A percentile compares a stretch with the other conserved stretches of the same genome.
Conservation (phyloP, 768 basidiomycete species). For the Cantharellus anzutake region DNA sequence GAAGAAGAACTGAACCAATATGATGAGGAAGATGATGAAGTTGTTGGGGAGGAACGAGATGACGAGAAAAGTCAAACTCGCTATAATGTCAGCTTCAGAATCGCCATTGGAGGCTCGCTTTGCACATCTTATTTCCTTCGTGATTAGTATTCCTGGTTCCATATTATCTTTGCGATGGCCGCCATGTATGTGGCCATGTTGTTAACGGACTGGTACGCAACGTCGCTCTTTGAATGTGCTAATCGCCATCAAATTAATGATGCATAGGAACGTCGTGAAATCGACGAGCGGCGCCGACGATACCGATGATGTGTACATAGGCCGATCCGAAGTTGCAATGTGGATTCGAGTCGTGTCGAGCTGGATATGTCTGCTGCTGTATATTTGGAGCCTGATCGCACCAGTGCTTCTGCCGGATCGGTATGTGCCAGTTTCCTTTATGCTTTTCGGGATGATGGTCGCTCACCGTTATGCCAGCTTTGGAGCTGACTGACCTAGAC, state of each 20-base stretch:
- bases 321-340: slow-evolving; percentile 91
- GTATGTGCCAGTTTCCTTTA: slow-evolving; percentile 23
- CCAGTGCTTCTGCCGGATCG: slow-evolving; percentile 84
- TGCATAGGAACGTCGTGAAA: slow-evolving; percentile 18
- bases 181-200: slow-evolving; percentile 98
- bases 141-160: slow-evolving; percentile 90
- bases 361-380: slow-evolving; percentile 80
- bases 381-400: slow-evolving; percentile 74
- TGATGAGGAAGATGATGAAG: slow-evolving; percentile 33
- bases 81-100: slow-evolving; percentile 56
- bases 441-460: no score
- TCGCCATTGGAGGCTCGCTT: not conserved
- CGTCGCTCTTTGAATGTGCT: not conserved
- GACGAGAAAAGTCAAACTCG: slow-evolving; percentile 88
- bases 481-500: no score
- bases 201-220: slow-evolving; percentile 81
- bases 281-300: slow-evolving; percentile 8
- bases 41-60: slow-evolving; percentile 55
- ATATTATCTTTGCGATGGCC: slow-evolving; percentile 87
- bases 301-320: slow-evolving; percentile 53
- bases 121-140: slow-evolving; percentile 5
- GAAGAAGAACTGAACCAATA: slow-evolving; percentile 29
- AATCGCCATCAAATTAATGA: not conserved
- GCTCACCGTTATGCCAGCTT: no score
- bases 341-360: slow-evolving; percentile 97